Conservation (phyloP, 805 yeast species). For the Sungouiella blattae region DNA sequence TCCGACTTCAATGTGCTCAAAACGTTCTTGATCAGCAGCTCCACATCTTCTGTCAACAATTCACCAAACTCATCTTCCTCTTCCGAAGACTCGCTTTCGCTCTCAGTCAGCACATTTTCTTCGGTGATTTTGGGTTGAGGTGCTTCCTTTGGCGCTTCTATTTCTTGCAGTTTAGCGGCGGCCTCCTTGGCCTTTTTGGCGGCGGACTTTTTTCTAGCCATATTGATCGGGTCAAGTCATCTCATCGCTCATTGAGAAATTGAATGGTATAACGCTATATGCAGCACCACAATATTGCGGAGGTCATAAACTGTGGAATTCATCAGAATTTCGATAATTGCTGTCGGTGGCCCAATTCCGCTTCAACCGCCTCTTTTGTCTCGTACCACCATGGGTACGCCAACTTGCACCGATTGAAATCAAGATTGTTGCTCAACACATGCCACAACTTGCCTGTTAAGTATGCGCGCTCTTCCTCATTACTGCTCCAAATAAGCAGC, state of each 20-base stretch:
- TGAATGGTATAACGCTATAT: too few relatives aligned
- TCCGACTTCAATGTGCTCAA: conserved; percentile 64
- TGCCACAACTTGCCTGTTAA: conserved; percentile 49
- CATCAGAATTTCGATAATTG: conserved; percentile 5
- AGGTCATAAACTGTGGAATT: too few relatives aligned
- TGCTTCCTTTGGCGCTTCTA: conserved; percentile 10
- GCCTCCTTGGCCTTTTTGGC: conserved; percentile 63
- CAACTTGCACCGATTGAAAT: conserved; percentile 51
- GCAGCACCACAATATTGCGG: too few relatives aligned
- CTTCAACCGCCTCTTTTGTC: conserved; percentile 9
- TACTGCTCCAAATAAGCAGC: conserved; percentile 30
- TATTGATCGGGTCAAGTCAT: conserved; percentile 18
- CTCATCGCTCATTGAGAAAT: too few relatives aligned
- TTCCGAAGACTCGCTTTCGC: conserved; percentile 37
- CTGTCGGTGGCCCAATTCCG: conserved; percentile 3
- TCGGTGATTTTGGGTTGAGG: conserved; percentile 13
- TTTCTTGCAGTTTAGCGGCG: conserved; percentile 19
- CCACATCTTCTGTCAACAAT: conserved; percentile 80
- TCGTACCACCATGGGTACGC: conserved; percentile 67
- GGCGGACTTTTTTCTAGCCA: conserved; percentile 89
- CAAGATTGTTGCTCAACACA: conserved; percentile 53
- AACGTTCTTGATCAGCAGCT: conserved; percentile 71
- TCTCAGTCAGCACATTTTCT: conserved; percentile 24
- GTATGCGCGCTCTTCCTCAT: conserved; percentile 33
- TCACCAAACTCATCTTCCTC: conserved; percentile 93